Evolutionary conservation across 2,329 filamentous ascomycete species (phyloP).

Genomic region (Talaromyces sp.): DNA sequence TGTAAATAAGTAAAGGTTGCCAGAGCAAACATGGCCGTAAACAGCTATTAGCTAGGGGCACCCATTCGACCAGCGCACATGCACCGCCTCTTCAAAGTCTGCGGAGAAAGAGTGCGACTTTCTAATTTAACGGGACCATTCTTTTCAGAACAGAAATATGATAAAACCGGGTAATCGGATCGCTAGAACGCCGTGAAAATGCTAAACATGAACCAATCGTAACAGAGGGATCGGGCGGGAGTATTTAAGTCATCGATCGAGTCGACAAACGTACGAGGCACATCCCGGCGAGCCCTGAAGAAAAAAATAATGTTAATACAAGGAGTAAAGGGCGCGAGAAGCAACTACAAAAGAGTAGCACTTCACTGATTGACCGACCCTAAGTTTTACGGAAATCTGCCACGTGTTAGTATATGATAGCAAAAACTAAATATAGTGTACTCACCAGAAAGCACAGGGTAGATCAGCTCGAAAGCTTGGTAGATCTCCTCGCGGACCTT

Average conservation of each 20-base stretch:
- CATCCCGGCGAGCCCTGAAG: conserved; percentile 7
- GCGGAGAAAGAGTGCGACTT: conserved; percentile 32
- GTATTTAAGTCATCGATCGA: conserved; percentile 6
- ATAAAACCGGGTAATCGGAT: conserved; percentile 25
- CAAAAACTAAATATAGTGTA: conserved; percentile 13
- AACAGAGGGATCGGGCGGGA: conserved; percentile 18
- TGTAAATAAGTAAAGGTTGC: conserved; percentile 11
- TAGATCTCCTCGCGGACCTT: conserved; percentile 99
- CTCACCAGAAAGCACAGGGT: conserved; percentile 84
- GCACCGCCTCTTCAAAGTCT: conserved; percentile 30
- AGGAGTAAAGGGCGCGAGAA: conserved; percentile 7
- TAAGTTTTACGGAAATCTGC: conserved; percentile 61
- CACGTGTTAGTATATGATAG: conserved; percentile 16
- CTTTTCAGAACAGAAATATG: conserved; percentile 16
- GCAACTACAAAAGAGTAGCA: conserved; percentile 15
- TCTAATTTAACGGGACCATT: conserved; percentile 29
- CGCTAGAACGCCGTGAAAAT: conserved; percentile 43
- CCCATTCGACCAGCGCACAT: conserved; percentile 38
- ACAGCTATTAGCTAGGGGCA: conserved; percentile 23
- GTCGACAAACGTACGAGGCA: conserved; percentile 11
- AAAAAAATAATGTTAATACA: conserved; percentile 26
- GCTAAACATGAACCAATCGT: conserved; percentile 36
- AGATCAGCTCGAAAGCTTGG: conserved; percentile 94
- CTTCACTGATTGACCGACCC: conserved; percentile 7
- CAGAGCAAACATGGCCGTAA: not conserved